phyloP scores from a whole-genome alignment of 257 asterid genomes.

The Salvia rosmarinus region DNA sequence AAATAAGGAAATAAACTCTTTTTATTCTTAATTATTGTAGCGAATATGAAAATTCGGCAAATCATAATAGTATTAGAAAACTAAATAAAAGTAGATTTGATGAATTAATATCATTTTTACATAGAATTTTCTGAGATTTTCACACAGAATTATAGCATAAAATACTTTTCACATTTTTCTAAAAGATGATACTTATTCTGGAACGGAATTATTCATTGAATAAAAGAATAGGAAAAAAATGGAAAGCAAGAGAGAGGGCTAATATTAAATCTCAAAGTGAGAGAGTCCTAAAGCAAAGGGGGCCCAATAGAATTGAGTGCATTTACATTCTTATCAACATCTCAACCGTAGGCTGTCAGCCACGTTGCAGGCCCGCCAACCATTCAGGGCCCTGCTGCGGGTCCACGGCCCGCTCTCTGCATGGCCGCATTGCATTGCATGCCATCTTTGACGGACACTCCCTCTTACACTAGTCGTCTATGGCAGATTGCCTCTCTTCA shows the following conservation, averaged over 20 bases:
- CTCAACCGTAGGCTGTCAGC: slow-evolving; percentile 38
- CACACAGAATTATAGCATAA: too few relatives aligned
- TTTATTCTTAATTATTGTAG: too few relatives aligned
- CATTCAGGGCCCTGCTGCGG: slow-evolving; percentile 39
- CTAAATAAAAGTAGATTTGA: too few relatives aligned
- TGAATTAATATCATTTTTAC: too few relatives aligned
- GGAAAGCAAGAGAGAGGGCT: slow-evolving; percentile 26
- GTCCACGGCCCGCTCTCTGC: slow-evolving; percentile 44
- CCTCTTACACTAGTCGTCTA: slow-evolving; percentile 49
- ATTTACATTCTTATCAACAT: slow-evolving; percentile 53
- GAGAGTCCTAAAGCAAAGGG: slow-evolving; percentile 30
- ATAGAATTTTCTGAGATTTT: too few relatives aligned
- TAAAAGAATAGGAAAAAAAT: too few relatives aligned
- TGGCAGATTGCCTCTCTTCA: slow-evolving; percentile 22
- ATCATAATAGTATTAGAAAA: too few relatives aligned
- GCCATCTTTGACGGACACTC: slow-evolving; percentile 45
- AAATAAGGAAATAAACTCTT: too few relatives aligned
- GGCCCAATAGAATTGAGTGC: slow-evolving; percentile 36
- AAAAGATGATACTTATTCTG: too few relatives aligned
- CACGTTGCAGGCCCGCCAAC: slow-evolving; percentile 55
- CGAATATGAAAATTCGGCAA: too few relatives aligned
- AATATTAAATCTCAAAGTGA: slow-evolving; percentile 6
- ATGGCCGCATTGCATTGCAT: slow-evolving; percentile 38
- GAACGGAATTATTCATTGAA: too few relatives aligned
- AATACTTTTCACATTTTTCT: too few relatives aligned